Base-by-base conservation (phyloP, 2,329 filamentous ascomycete genomes). In the Xylaria sp. region DNA sequence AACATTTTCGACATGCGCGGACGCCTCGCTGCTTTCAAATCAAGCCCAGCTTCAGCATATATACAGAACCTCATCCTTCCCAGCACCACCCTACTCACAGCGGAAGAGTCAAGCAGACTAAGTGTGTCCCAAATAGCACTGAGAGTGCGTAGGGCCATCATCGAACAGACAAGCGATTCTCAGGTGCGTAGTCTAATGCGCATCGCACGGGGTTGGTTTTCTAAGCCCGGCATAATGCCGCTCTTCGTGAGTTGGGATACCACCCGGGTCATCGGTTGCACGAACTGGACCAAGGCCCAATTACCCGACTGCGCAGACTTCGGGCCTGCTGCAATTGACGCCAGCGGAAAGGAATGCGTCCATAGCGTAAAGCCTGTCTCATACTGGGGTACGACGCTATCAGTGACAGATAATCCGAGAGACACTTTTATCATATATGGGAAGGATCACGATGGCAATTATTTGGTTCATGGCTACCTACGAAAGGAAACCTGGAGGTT, bases 401-500 rank as follows among this genome's bases (percentile, higher is more conserved):
- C 59, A 14, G 58, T 50, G 6, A 53, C 39, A 30, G 60, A 64
- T 17, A 60, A 64, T 2, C 54, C 54, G 14, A 50, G 65, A 56
- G 60, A 68, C 27, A 30, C 55, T 6, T 55, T 68, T 14, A 6
- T 68, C 21, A 56, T 68, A 34, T 64, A 64, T 27, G 65, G 60
- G 12, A 65, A 68, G 39, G 61, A 68, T 42, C 4, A 57, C 12
- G 61, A 56, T 19, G 65, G 61, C 12, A 48, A 64, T 24, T 68
- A 68, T 32, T 64, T 48, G 65, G 61, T 64, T 9, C 65, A 68
- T 17, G 65, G n/a, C 9, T 61, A 64, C 45, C 39, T 68, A n/a
- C 45, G 61, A 4, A 45, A 30, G 34, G 65, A 68, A 27, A 68
- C 65, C 19, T 65, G 61, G 65, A 12, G 61, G 4, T 61, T 59